Evolutionary conservation across 768 basidiomycete species (phyloP).

Genomic region (Calocybe gangraenosa): DNA sequence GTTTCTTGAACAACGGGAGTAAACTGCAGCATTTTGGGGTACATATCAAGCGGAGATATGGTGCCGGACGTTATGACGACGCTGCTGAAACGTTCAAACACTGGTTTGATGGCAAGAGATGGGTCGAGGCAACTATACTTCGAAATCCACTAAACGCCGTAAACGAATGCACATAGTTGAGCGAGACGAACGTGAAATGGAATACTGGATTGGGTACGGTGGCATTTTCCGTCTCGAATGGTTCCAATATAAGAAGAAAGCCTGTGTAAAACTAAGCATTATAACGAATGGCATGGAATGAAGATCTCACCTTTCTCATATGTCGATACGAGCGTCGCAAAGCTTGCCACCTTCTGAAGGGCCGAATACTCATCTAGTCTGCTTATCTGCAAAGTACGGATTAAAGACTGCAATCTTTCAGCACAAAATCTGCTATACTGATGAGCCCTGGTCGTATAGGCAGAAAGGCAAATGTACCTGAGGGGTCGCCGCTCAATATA

Average conservation of each 20-base stretch:
- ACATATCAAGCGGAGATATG: constrained; percentile 98
- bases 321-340: constrained; percentile 95
- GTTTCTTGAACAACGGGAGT: constrained; percentile 95
- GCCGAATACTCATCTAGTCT: constrained; percentile 89
- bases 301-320: constrained; percentile 84
- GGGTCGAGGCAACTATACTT: constrained; percentile 86
- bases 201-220: constrained; percentile 99
- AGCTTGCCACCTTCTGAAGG: constrained; percentile 92
- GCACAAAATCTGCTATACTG: constrained; percentile 96
- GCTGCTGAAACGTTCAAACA: constrained; percentile 96
- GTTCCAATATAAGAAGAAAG: constrained; percentile 94
- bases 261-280: constrained; percentile 41
- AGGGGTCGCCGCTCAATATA: constrained; percentile 94
- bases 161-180: not conserved
- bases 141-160: constrained; percentile 12
- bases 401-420: constrained; percentile 90
- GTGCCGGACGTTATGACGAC: constrained; percentile 99
- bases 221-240: constrained; percentile 97
- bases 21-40: constrained; percentile 99
- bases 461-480: constrained; percentile 53
- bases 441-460: no score
- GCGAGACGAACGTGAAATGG: constrained; percentile 78
- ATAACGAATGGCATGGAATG: constrained; percentile 2
- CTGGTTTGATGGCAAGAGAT: constrained; percentile 93
- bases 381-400: constrained; percentile 85